Evolutionary conservation across 2,329 filamentous ascomycete genomes (phyloP), one percentile per base, ranked within the genome.

Genomic region (Exophiala viscosa): DNA sequence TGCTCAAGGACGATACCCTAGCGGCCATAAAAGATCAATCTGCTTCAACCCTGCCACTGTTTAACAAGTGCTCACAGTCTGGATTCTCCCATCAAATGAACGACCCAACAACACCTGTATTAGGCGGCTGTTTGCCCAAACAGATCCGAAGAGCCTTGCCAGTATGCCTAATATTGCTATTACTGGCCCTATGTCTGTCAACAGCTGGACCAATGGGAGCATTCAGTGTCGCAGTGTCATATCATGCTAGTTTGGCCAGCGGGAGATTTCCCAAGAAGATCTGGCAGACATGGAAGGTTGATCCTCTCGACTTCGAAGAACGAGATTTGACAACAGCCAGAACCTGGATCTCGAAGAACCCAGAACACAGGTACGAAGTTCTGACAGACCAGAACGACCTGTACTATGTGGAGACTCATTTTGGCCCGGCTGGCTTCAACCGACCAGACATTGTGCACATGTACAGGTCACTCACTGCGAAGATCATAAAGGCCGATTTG

Each of bases 211-310:
- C 57, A 44, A 54, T 66, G 50, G 23, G 66, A 63, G 45, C 65
- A 59, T 60, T 66, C 60, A 59, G 60, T 17, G 34, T 41, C 15
- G 47, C 47, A n/a, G 35, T 51, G 15, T 45, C 54, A 33, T 58
- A 58, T 33, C 52, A 50, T 32, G 39, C 55, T 10, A 52, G 36
- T 4, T 13, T 34, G 33, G 45, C n/a, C 9, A 52, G 49, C 4
- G 50, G 50, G 15, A 28, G 34, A n/a, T 88, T 83, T 61, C 86
- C 78, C 5, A 76, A 76, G 50, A 89, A 88, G 69, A 86, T 89
- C 60, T 89, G 85, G 86, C 86, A 89, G 68, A 85, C 82, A 0
- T 89, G 86, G 86, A 89, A 88, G 66, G 79, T 85, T 23, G 79
- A 85, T 56, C 82, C 85, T 2, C 72, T 87, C 32, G 73, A 75